These are phyloP conservation scores for Erigeron philadelphicus DNA, from an alignment of 140 eudicot species.

Conservation along the genomic window DNA sequence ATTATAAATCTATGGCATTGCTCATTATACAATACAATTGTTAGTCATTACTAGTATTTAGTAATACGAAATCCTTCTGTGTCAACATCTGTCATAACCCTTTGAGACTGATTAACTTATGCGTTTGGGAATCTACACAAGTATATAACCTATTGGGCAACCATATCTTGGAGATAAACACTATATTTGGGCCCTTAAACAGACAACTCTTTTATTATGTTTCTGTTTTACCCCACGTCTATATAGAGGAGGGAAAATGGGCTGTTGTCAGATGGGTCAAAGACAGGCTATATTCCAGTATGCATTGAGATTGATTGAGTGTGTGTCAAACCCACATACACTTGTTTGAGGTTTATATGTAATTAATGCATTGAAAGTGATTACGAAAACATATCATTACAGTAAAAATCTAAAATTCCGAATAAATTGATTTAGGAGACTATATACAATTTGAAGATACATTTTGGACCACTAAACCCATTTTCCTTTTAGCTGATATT, in stretches of 20 bases:
- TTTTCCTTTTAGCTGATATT: not conserved
- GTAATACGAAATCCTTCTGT: not conserved
- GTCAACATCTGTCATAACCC: not conserved
- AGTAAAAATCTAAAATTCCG: not conserved
- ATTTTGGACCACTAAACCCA: not conserved
- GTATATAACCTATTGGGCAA: not conserved
- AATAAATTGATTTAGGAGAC: not conserved
- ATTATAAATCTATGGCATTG: conserved; percentile 5
- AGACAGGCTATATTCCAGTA: no score
- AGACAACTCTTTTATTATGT: no score
- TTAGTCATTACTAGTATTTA: not conserved
- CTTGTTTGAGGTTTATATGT: not conserved
- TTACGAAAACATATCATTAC: no score
- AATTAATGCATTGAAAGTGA: not conserved
- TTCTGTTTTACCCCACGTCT: no score
- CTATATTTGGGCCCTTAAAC: not conserved
- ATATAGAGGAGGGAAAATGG: no score
- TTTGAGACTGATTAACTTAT: not conserved
- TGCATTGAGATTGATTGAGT: no score
- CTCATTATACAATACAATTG: not conserved
- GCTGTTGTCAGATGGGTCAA: no score
- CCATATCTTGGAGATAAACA: not conserved
- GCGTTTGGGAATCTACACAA: not conserved
- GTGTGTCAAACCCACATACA: no score
- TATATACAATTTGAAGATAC: not conserved